Evolutionary conservation across 2,329 filamentous ascomycete genomes (phyloP).

Genomic region (Aspergillus pseudoterreus): DNA sequence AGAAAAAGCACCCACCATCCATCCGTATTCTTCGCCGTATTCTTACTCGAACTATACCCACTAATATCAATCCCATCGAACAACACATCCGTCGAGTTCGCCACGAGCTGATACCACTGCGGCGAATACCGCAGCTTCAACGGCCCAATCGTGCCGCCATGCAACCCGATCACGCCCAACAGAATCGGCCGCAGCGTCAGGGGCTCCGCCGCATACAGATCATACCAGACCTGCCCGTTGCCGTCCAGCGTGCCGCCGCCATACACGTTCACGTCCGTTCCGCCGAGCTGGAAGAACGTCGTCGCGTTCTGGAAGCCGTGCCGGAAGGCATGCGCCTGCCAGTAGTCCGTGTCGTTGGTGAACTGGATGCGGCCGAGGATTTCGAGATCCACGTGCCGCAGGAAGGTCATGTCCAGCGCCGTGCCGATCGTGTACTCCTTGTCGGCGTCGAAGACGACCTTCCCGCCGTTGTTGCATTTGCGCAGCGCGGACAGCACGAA

Average conservation of each 20-base stretch:
- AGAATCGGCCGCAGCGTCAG: constrained; percentile 58
- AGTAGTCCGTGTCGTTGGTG: constrained; percentile 65
- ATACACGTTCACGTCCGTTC: constrained; percentile 64
- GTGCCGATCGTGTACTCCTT: constrained; percentile 60
- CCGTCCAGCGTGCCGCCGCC: constrained; percentile 63
- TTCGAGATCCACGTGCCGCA: constrained; percentile 61
- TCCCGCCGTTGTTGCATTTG: constrained; percentile 61
- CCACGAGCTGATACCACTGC: constrained; percentile 63
- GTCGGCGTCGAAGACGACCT: constrained; percentile 55
- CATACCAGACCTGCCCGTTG: constrained; percentile 63
- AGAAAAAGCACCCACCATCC: constrained; percentile 38
- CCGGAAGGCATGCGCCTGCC: constrained; percentile 62
- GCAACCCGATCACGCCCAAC: constrained; percentile 54
- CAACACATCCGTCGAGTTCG: constrained; percentile 62
- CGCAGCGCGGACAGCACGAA: constrained; percentile 55
- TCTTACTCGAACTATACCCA: constrained; percentile 51
- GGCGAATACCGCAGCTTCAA: constrained; percentile 59
- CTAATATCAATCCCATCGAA: constrained; percentile 61
- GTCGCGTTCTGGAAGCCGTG: constrained; percentile 64
- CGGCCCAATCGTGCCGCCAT: constrained; percentile 57
- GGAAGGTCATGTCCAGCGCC: constrained; percentile 62
- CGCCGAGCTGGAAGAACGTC: constrained; percentile 65
- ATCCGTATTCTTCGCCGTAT: constrained; percentile 63
- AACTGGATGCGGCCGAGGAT: constrained; percentile 61
- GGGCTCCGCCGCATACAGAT: constrained; percentile 55